Percentiles rank a stretch among this genome's conserved stretches.
Evolutionary conservation across 306 rosid species (phyloP).

Genomic region (Quercus cerris): DNA sequence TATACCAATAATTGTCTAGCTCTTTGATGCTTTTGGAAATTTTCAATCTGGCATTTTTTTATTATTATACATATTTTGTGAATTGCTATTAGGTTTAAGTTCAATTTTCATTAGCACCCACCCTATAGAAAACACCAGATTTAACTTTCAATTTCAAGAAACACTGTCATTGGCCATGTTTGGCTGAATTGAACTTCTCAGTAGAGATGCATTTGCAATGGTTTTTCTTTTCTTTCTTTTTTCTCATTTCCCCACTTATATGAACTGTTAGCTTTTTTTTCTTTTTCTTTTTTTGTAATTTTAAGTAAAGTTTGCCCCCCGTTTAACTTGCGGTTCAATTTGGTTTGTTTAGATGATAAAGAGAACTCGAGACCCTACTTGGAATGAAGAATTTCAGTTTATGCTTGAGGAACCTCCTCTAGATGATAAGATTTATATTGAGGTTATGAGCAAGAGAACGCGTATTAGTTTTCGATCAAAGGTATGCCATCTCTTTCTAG

Average conservation of each 20-base stretch:
- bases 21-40: too few species aligned
- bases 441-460: conserved; percentile 67
- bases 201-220: too few species aligned
- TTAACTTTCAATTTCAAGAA: neutral
- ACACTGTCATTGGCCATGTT: neutral
- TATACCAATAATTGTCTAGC: too few species aligned
- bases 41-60: too few species aligned
- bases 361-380: conserved; percentile 70
- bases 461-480: conserved; percentile 50
- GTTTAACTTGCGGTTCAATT: neutral
- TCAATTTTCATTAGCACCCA: neutral
- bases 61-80: too few species aligned
- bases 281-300: too few species aligned
- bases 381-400: conserved; percentile 89
- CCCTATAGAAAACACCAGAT: too few species aligned
- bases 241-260: neutral
- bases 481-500: conserved; percentile 37
- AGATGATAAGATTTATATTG: conserved; percentile 69
- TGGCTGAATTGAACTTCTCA: too few species aligned
- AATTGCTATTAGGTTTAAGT: too few species aligned
- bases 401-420: conserved; percentile 92
- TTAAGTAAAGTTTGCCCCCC: too few species aligned
- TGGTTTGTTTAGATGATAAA: conserved; percentile 46
- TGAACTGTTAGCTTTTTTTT: neutral
- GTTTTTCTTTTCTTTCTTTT: neutral